phyloP scores from a whole-genome alignment of 108 stramenopile species.

The Skeletonema marinoi region DNA sequence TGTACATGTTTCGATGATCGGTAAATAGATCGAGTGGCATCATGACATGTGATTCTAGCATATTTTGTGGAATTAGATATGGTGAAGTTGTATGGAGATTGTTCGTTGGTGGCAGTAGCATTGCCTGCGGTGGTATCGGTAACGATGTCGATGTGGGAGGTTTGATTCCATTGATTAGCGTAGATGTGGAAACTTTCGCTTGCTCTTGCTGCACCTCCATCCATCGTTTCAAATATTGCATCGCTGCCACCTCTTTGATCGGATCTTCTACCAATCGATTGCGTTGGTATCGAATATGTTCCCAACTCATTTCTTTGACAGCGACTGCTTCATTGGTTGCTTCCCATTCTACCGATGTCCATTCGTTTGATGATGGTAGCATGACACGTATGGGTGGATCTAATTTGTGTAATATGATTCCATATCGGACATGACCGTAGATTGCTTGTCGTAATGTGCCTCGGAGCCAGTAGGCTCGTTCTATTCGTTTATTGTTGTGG shows the following conservation, averaged over 20 bases:
- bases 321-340: constrained; percentile 76
- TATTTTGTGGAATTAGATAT: constrained; percentile 35
- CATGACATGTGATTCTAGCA: constrained; percentile 73
- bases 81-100: constrained; percentile 1
- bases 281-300: constrained; percentile 70
- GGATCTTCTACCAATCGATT: constrained; percentile 80
- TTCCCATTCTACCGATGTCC: constrained; percentile 72
- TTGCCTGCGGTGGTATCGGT: constrained; percentile 1
- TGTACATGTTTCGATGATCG: constrained; percentile 87
- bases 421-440: constrained; percentile 79
- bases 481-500: constrained; percentile 22
- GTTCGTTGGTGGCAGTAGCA: constrained; percentile 3
- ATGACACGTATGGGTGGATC: constrained; percentile 25
- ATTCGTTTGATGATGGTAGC: constrained; percentile 23
- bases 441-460: constrained; percentile 82
- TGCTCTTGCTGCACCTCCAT: constrained; percentile 30
- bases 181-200: neutral
- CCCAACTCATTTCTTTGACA: constrained; percentile 84
- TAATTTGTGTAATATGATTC: constrained; percentile 63
- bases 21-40: constrained; percentile 75
- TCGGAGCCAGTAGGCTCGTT: constrained; percentile 83
- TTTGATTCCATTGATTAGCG: neutral
- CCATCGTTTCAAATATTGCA: constrained; percentile 75
- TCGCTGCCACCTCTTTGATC: constrained; percentile 84
- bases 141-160: neutral